Base-by-base conservation (phyloP, 164 flowering plant genomes). In the Warburgia ugandensis region DNA sequence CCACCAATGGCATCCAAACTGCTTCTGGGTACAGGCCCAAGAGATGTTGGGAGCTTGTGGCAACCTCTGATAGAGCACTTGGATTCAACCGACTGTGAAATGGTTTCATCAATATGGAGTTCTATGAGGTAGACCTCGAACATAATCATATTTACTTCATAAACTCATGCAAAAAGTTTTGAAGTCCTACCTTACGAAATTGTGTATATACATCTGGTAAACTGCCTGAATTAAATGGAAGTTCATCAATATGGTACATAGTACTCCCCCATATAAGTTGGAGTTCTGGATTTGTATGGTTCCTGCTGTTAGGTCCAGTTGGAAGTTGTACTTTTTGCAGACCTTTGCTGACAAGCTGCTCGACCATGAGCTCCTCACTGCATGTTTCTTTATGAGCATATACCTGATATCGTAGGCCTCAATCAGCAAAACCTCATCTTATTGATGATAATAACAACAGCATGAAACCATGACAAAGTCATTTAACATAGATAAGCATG, bases 371-470 rank as follows among this genome's bases (percentile, higher is more conserved):
- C 76, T 91, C 98, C 72, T 91, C 98, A 31, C 86, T 81, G 64
- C 98, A 91, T 26, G 98, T 87, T 68, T 91, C 98, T 58, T 81
- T 81, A 16, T 91, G 98, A 35, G 98, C 94, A 73, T 73, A 87
- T 7, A 91, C 87, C 98, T 91, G 76, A 57, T 33, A 23, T 11
- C 27, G 5, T 16, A 28, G 6, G 11, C 29, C 20, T n/a, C 13
- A 4, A 43, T 54, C 13, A 29, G 38, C 13, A 30, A 29, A 23
- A 16, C 11, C 30, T n/a, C n/a, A n/a, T n/a, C n/a, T n/a, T n/a
- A n/a, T n/a, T n/a, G n/a, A n/a, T n/a, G n/a, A n/a, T n/a, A n/a
- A n/a, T n/a, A n/a, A n/a, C n/a, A n/a, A n/a, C n/a, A n/a, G n/a
- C n/a, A n/a, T n/a, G n/a, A n/a, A n/a, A n/a, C n/a, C n/a, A n/a